Conservation (phyloP, 2,329 filamentous ascomycete species). For the Rachicladosporium sp. region DNA sequence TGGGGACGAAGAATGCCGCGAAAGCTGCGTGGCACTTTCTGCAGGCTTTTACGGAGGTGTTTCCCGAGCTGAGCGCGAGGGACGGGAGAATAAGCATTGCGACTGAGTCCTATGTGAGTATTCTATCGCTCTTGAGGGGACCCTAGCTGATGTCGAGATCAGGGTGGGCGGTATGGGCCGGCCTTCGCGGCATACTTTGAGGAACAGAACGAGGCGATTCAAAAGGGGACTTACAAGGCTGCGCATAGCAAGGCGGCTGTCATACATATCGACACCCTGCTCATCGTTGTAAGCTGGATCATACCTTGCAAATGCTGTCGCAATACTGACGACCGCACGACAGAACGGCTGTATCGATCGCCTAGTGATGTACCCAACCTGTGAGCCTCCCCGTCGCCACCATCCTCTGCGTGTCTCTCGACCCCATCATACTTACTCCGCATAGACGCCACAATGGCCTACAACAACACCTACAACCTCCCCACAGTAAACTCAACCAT, state of each 20-base stretch:
- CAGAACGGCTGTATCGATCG: constrained; percentile 41
- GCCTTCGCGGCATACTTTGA: constrained; percentile 45
- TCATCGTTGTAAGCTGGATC: constrained; percentile 29
- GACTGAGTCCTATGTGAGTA: constrained; percentile 35
- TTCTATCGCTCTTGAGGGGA: too few relatives aligned
- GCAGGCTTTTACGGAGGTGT: constrained; percentile 50
- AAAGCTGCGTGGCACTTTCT: constrained; percentile 47
- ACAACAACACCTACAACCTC: constrained; percentile 47
- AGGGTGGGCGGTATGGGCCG: constrained; percentile 41
- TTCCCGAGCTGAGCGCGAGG: constrained; percentile 48
- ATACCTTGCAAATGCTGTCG: too few relatives aligned
- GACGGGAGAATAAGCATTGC: constrained; percentile 43
- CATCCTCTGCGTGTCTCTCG: too few relatives aligned
- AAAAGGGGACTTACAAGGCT: constrained; percentile 12
- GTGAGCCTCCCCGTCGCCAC: too few relatives aligned
- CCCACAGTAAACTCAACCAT: constrained; percentile 35
- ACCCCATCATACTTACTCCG: too few relatives aligned
- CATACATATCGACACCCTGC: constrained; percentile 33
- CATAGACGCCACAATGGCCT: constrained; percentile 20
- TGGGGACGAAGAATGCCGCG: constrained; percentile 40
- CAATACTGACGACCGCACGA: too few relatives aligned
- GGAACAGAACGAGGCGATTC: constrained; percentile 43
- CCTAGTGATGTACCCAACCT: constrained; percentile 30
- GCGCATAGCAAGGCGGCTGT: constrained; percentile 14
- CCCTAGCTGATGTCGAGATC: too few relatives aligned